A percentile compares a stretch with the other conserved stretches of the same genome.
These are phyloP conservation scores for Solanum aculeatissimum DNA, from an alignment of 305 asterid species.

Conservation along the genomic window DNA sequence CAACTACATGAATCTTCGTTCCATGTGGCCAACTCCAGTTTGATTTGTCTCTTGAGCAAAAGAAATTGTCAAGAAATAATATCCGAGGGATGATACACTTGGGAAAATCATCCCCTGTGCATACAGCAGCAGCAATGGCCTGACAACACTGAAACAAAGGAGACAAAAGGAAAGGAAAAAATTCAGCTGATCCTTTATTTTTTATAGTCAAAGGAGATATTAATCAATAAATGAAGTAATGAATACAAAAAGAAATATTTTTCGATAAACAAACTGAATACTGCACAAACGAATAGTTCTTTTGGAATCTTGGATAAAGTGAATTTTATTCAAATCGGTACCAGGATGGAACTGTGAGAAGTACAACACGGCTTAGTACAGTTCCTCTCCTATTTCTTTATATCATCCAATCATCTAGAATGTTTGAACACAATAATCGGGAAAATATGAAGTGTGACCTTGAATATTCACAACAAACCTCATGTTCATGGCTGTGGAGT, in stretches of 20 bases:
- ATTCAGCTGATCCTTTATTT: neutral
- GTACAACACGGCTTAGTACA: neutral
- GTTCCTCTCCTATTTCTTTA: neutral
- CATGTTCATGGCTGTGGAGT: slow-evolving; percentile 49
- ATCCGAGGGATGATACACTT: slow-evolving; percentile 54
- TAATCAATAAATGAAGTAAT: neutral
- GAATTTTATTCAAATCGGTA: neutral
- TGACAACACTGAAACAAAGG: slow-evolving; percentile 60
- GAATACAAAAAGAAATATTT: neutral
- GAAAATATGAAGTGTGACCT: neutral
- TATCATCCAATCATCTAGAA: neutral
- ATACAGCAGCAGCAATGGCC: slow-evolving; percentile 75
- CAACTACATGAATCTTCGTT: slow-evolving; percentile 65
- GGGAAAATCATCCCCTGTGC: slow-evolving; percentile 43
- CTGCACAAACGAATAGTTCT: neutral
- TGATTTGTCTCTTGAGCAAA: slow-evolving; percentile 39
- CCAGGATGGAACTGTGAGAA: neutral
- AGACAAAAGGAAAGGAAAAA: neutral
- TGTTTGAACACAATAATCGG: neutral
- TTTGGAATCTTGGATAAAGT: neutral
- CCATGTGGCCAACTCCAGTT: slow-evolving; percentile 86
- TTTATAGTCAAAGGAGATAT: neutral
- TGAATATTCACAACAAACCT: slow-evolving; percentile 32
- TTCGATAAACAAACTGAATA: neutral
- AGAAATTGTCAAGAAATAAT: slow-evolving; percentile 67